Conservation (phyloP, 352 stramenopile species). For the Phytophthora pluvialis region DNA sequence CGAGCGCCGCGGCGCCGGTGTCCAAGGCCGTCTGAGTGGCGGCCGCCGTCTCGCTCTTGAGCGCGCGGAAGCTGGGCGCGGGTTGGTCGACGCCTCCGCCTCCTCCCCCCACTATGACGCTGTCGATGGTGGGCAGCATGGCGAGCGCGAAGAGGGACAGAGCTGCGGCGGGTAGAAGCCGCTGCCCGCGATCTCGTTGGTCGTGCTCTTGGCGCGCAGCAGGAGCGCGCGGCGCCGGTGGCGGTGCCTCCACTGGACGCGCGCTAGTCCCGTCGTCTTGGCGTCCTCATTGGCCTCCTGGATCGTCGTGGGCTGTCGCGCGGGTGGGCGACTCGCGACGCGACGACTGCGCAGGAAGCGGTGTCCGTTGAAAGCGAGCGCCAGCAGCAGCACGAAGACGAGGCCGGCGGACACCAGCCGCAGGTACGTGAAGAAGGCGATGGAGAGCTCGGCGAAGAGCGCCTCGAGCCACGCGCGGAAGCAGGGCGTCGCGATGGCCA, state of each 20-base stretch:
- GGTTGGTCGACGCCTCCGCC: slow-evolving; percentile 1
- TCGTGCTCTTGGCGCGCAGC: slow-evolving; percentile 45
- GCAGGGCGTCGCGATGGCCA: slow-evolving; percentile 60
- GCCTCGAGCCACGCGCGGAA: slow-evolving; percentile 62
- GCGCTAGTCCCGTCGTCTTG: slow-evolving; percentile 23
- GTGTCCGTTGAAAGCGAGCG: slow-evolving; percentile 33
- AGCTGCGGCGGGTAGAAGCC: slow-evolving; percentile 49
- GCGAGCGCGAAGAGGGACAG: slow-evolving; percentile 44
- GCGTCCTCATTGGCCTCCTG: slow-evolving; percentile 1
- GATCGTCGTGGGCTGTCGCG: no score
- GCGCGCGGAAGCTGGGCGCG: slow-evolving; percentile 12
- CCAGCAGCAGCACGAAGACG: slow-evolving; percentile 38
- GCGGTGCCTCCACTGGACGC: slow-evolving; percentile 34
- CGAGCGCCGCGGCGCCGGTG: slow-evolving; percentile 45
- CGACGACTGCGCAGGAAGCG: slow-evolving; percentile 31
- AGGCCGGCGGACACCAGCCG: slow-evolving; percentile 35
- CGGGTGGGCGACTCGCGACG: neutral
- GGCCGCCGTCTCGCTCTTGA: slow-evolving; percentile 35
- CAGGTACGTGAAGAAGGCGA: slow-evolving; percentile 72
- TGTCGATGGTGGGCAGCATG: slow-evolving; percentile 55
- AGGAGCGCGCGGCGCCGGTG: slow-evolving; percentile 30
- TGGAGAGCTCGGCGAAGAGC: slow-evolving; percentile 66
- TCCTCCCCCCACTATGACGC: slow-evolving; percentile 42
- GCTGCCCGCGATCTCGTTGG: slow-evolving; percentile 48
- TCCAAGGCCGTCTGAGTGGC: slow-evolving; percentile 38